Evolutionary conservation across 139 green algal species (phyloP), one percentile per base, ranked within the genome.

Genomic region (Spirogloea muscicola): DNA sequence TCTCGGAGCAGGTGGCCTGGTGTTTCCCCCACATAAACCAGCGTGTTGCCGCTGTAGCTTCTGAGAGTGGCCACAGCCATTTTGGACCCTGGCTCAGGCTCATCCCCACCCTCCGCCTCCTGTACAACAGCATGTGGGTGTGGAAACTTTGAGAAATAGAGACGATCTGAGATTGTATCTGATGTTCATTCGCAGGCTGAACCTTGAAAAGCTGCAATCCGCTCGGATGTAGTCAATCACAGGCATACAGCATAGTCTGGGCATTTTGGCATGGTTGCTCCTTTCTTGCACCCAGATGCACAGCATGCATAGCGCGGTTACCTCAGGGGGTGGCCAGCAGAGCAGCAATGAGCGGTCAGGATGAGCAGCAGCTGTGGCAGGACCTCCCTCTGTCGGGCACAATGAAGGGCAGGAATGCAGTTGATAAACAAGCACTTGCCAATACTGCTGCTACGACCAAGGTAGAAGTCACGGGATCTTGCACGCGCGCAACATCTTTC

Each of bases 321-420:
- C 59, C 27, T 68, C 59, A 51, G 25, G 9, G 9, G 59, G 59
- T 10, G 59, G 59, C 59, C 59, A 68, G 27, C 59, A 68, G 43
- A 68, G 59, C 37, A 68, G 33, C 33, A 68, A 36, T 4, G 18
- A 29, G 13, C 27, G n/a, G 3, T 37, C 5, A 3, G 5, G 29
- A 7, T 68, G 5, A 40, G 9, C 5, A 4, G 59, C 59, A 3
- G 59, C 59, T 6, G 46, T 36, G 5, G 43, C 59, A 68, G 59
- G 4, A 27, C 59, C 59, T 4, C 59, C 59, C 5, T 37, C 59
- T 68, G 59, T 37, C 27, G 31, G 10, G 13, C 55, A 64, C 55
- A 9, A 64, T 16, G 13, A 16, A 64, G 10, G 55, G n/a, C n/a
- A 44, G 43, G 43, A 51, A 10, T 25, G 43, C 10, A 51, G 43